Conservation (phyloP, 352 stramenopile genomes). For the Elongisporangium senticosum region DNA sequence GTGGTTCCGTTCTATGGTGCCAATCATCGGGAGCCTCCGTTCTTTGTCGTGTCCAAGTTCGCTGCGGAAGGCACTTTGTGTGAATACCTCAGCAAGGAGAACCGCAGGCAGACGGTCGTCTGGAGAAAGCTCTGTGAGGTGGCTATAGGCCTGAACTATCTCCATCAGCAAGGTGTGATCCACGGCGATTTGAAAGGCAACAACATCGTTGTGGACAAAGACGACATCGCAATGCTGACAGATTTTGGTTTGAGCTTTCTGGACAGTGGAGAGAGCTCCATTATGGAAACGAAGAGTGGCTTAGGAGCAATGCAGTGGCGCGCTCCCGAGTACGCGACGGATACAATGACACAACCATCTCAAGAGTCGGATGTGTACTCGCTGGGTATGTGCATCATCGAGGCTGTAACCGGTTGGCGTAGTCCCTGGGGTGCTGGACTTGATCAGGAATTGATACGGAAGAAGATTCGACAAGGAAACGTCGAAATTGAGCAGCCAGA, state of each 20-base stretch:
- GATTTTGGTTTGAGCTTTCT: constrained; percentile 28
- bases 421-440: too few species aligned
- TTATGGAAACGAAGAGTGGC: constrained; percentile 8
- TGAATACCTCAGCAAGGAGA: constrained; percentile 9
- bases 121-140: constrained; percentile 13
- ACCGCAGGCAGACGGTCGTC: neutral
- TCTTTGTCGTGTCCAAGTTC: constrained; percentile 16
- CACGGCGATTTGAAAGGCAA: constrained; percentile 24
- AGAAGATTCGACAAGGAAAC: too few species aligned
- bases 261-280: neutral
- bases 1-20: constrained; percentile 15
- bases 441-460: too few species aligned
- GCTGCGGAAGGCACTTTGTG: constrained; percentile 10
- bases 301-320: too few species aligned
- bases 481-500: too few species aligned
- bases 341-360: too few species aligned
- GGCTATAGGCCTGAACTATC: constrained; percentile 12
- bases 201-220: constrained; percentile 24
- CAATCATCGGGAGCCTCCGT: constrained; percentile 10
- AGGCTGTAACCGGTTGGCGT: too few species aligned
- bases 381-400: too few species aligned
- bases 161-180: constrained; percentile 14
- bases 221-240: constrained; percentile 22
- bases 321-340: too few species aligned
- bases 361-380: too few species aligned